phyloP scores from a whole-genome alignment of 352 stramenopile species.

The Pythium monospermum region DNA sequence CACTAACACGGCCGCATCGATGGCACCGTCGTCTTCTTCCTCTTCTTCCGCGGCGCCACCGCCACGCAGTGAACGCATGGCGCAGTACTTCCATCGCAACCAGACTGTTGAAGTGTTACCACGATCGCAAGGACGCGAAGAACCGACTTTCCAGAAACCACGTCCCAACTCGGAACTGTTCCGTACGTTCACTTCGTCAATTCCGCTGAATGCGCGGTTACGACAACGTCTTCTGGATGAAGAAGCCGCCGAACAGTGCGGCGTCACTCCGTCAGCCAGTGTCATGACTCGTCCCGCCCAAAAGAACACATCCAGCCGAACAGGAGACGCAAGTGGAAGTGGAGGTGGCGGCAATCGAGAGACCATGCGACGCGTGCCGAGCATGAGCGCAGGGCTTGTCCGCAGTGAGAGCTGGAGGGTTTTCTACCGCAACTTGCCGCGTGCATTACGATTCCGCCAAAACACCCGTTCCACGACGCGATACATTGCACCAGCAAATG shows the following conservation, averaged over 20 bases:
- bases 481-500: slow-evolving; percentile 74
- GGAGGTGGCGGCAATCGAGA: background rate
- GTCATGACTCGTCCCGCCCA: slow-evolving; percentile 14
- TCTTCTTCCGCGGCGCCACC: slow-evolving; percentile 1
- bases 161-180: slow-evolving; percentile 60
- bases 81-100: slow-evolving; percentile 60
- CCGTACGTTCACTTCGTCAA: slow-evolving; percentile 62
- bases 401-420: slow-evolving; percentile 45
- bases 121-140: slow-evolving; percentile 16
- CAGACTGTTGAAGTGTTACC: slow-evolving; percentile 71
- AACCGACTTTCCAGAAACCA: slow-evolving; percentile 33
- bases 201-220: slow-evolving; percentile 53
- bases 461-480: slow-evolving; percentile 70
- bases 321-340: background rate
- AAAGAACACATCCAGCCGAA: background rate
- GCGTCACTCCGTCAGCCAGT: slow-evolving; percentile 8
- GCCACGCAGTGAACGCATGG: slow-evolving; percentile 13
- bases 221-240: slow-evolving; percentile 54
- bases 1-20: background rate
- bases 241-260: slow-evolving; percentile 18
- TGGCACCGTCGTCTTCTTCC: background rate
- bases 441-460: slow-evolving; percentile 63
- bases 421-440: slow-evolving; percentile 67
- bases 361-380: slow-evolving; percentile 3
- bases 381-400: slow-evolving; percentile 16